Percentiles rank a stretch among this genome's conserved stretches.
Evolutionary conservation across 345 rosid genomes (phyloP).

Genomic region (Isatis tinctoria): DNA sequence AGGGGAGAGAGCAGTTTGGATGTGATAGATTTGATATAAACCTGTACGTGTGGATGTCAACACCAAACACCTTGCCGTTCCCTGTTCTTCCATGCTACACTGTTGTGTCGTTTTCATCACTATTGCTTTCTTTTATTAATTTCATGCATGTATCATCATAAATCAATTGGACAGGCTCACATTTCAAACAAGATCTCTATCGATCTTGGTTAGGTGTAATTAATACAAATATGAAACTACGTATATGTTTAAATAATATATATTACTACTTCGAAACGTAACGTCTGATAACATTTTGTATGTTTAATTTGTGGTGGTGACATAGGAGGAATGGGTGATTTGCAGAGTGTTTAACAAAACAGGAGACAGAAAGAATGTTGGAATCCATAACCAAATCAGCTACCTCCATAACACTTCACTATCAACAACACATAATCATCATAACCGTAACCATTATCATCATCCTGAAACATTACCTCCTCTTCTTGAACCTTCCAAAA

Average conservation of each 20-base stretch:
- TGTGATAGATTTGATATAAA: conserved; percentile 48
- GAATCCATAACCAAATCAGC: conserved; percentile 39
- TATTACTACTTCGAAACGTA: not conserved
- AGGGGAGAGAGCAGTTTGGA: conserved; percentile 34
- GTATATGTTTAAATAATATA: not conserved
- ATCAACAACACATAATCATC: conserved; percentile 16
- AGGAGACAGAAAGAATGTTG: conserved; percentile 56
- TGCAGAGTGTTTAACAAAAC: conserved; percentile 81
- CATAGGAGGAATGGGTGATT: conserved; percentile 95
- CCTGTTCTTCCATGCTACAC: conserved; percentile 11
- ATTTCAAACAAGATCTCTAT: conserved; percentile 19
- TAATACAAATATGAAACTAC: not conserved
- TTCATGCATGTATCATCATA: not conserved
- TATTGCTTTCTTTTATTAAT: not conserved
- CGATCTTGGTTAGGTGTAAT: not conserved
- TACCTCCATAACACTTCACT: conserved; percentile 26
- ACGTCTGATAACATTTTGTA: not conserved
- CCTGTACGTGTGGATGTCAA: conserved; percentile 29
- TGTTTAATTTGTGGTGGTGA: conserved; percentile 4
- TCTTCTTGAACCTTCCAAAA: conserved; percentile 41
- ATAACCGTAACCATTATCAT: conserved; percentile 3
- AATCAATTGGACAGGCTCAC: conserved; percentile 22
- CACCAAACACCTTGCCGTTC: conserved; percentile 35
- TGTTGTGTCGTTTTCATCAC: conserved; percentile 35
- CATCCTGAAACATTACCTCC: conserved; percentile 43